Evolutionary conservation across 2,329 filamentous ascomycete species (phyloP).

Genomic region (Penicillium sp.): DNA sequence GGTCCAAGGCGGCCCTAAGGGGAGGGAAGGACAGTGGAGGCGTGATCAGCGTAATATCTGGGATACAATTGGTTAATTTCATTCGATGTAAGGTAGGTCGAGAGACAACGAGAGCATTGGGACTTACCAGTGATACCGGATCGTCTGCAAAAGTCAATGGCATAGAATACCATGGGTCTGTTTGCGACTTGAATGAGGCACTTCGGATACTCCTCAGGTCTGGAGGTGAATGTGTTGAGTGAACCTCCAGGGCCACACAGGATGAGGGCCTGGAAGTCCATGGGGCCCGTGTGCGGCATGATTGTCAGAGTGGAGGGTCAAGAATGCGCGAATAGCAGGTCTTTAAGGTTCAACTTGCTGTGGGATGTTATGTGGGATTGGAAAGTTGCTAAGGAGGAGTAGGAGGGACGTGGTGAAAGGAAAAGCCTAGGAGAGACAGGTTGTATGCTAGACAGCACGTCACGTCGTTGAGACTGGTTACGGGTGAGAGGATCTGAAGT

Average conservation of each 20-base stretch:
- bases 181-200: constrained; percentile 50
- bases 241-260: constrained; percentile 51
- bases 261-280: constrained; percentile 50
- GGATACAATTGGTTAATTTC: neutral
- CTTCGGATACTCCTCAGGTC: constrained; percentile 49
- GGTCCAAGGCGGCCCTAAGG: neutral
- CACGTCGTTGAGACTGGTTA: neutral
- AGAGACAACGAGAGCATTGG: constrained; percentile 2
- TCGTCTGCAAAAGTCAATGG: constrained; percentile 50
- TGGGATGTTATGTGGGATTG: too few species aligned
- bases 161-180: constrained; percentile 51
- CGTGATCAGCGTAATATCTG: constrained; percentile 6
- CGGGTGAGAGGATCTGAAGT: neutral
- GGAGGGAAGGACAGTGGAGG: neutral
- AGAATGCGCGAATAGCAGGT: too few species aligned
- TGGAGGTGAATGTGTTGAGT: constrained; percentile 51
- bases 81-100: neutral
- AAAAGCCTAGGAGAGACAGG: neutral
- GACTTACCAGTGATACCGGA: constrained; percentile 47
- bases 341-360: neutral
- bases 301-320: neutral
- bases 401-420: neutral
- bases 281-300: constrained; percentile 28
- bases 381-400: too few species aligned
- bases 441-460: neutral